Percentiles rank a stretch among this genome's conserved stretches.
These are phyloP conservation scores for Teratosphaeria destructans DNA, from an alignment of 2,329 filamentous ascomycete genomes.

Conservation along the genomic window DNA sequence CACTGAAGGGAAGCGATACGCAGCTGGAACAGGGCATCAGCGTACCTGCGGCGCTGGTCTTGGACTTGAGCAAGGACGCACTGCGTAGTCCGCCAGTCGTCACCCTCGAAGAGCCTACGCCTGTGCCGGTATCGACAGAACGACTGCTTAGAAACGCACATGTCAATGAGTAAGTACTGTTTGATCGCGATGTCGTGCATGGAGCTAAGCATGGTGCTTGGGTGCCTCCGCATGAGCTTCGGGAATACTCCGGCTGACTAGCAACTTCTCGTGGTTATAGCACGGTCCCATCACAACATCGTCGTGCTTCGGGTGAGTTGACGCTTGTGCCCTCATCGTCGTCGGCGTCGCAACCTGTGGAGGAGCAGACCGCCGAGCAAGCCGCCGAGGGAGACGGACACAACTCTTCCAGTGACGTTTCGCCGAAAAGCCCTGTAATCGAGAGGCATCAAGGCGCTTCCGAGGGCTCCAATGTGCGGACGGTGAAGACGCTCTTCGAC, in stretches of 20 bases:
- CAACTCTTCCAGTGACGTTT: not conserved
- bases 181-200: not conserved
- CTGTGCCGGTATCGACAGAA: constrained; percentile 4
- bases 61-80: constrained; percentile 1
- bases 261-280: not conserved
- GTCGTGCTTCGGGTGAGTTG: not conserved
- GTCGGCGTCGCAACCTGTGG: not conserved
- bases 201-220: not conserved
- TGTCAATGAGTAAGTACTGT: not conserved
- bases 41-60: not conserved
- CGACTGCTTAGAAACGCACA: not conserved
- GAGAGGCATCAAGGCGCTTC: not conserved
- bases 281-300: not conserved
- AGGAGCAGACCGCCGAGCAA: not conserved
- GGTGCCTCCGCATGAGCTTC: not conserved
- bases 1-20: not conserved
- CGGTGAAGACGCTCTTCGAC: constrained; percentile 46
- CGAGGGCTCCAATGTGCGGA: constrained; percentile 29
- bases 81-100: constrained; percentile 9
- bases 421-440: not conserved
- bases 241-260: not conserved
- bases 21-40: not conserved
- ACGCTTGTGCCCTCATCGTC: not conserved
- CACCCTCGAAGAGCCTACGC: constrained; percentile 20
- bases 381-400: not conserved